Evolutionary conservation across 352 stramenopile species (phyloP), one percentile per base, ranked within the genome.

Genomic region (Phytophthora niederhauseri): DNA sequence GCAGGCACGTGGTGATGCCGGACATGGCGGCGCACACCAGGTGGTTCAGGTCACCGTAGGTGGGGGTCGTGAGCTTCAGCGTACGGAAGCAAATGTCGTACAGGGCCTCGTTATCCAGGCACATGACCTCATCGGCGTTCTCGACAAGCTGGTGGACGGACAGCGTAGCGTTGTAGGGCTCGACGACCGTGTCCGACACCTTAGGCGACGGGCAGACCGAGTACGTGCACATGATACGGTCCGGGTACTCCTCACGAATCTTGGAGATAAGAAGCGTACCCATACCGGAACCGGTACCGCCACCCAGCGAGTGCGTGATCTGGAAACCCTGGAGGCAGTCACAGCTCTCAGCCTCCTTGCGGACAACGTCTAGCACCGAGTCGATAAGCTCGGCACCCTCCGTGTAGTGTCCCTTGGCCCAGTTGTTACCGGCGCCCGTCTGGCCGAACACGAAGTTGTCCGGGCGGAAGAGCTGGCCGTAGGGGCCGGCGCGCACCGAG

Each of bases 11-110:
- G 6, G 98, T 99, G 58, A 98, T 99, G 78, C 97, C 97, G 41
- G 95, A 99, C 79, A 99, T 99, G 70, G 97, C 98, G 22, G 97
- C 96, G 56, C 96, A 99, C 78, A 99, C 98, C 46, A 99, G 85
- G 81, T 99, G 94, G 90, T 99, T 99, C 51, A 99, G 78, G 74
- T 99, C 97, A 72, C 94, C 92, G 86, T 99, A 99, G 20, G 95
- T 99, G 28, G 98, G 98, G 43, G 97, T 99, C 62, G 96, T 97
- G 59, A 99, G 90, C 85, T 99, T 99, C 53, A 99, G 85, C 57
- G 98, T 99, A 66, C 98, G 97, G 93, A 99, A 99, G 89, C 98
- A 99, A 88, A 99, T 99, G 77, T 99, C 98, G 85, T 99, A 99
- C 46, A 99, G 89, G 46, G 98, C 98, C 84, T 99, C 98, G 84